Evolutionary conservation across 805 yeast species (phyloP).

Genomic region (Ogataea glucozyma): DNA sequence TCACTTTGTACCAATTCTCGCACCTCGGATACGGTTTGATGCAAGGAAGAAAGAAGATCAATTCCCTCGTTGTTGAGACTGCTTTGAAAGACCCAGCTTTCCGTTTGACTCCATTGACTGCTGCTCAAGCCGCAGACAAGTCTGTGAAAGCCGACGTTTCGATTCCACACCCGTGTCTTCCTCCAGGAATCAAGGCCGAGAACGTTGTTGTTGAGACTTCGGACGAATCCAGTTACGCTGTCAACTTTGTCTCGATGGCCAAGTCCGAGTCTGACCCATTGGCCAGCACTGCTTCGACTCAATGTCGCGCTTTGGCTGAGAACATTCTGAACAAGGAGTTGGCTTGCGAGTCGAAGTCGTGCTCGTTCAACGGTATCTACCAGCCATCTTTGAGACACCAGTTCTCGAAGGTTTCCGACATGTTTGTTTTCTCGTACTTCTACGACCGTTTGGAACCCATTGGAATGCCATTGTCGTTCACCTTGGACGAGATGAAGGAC

Average conservation of each 20-base stretch:
- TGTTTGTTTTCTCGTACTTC: conserved; percentile 91
- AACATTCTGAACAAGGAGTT: conserved; percentile 78
- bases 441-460: conserved; percentile 92
- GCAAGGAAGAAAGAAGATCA: conserved; percentile 87
- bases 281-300: conserved; percentile 61
- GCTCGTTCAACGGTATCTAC: conserved; percentile 96
- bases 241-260: conserved; percentile 36
- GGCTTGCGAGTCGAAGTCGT: conserved; percentile 73
- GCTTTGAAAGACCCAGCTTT: conserved; percentile 28
- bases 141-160: conserved; percentile 43
- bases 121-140: conserved; percentile 40
- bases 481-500: conserved; percentile 79
- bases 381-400: conserved; percentile 88
- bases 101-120: conserved; percentile 31
- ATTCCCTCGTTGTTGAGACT: conserved; percentile 53
- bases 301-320: conserved; percentile 87
- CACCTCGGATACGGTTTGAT: conserved; percentile 95
- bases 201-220: conserved; percentile 61
- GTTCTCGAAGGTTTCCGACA: conserved; percentile 70
- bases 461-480: conserved; percentile 91
- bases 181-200: conserved; percentile 68
- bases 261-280: conserved; percentile 28
- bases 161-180: conserved; percentile 79
- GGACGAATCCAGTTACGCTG: conserved; percentile 33
- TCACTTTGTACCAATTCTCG: conserved; percentile 85